Evolutionary conservation across 2,329 filamentous ascomycete genomes (phyloP).

Genomic region (Penicillium sp.): DNA sequence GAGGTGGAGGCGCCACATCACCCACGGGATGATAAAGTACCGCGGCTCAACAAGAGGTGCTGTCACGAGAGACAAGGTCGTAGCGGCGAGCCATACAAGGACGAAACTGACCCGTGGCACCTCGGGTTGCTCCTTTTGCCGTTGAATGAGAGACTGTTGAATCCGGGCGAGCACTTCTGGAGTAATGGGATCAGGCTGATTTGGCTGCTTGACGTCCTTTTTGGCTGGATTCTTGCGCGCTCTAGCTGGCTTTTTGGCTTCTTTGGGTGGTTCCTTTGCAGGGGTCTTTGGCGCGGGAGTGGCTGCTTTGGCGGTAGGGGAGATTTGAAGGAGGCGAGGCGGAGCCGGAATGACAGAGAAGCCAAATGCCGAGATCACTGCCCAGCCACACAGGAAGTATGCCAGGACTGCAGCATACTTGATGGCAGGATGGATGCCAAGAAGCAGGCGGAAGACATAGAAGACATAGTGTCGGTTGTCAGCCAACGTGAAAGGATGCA

Average conservation of each 20-base stretch:
- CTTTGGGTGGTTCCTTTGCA: constrained; percentile 29
- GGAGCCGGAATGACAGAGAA: constrained; percentile 40
- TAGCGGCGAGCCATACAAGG: constrained; percentile 70
- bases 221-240: constrained; percentile 33
- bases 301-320: constrained; percentile 23
- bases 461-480: constrained; percentile 98
- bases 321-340: constrained; percentile 30
- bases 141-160: constrained; percentile 38
- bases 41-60: constrained; percentile 93
- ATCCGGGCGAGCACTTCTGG: constrained; percentile 39
- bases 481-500: constrained; percentile 94
- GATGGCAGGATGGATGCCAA: constrained; percentile 68
- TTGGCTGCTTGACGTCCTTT: constrained; percentile 24
- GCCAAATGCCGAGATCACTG: constrained; percentile 69
- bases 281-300: constrained; percentile 23
- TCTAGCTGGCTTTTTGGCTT: constrained; percentile 33
- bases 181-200: constrained; percentile 29
- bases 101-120: constrained; percentile 58
- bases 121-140: constrained; percentile 38
- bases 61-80: constrained; percentile 78
- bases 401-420: constrained; percentile 71
- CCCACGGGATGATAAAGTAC: constrained; percentile 95
- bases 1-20: constrained; percentile 85
- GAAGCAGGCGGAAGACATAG: constrained; percentile 87
- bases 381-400: constrained; percentile 74